Percentiles rank a stretch among this genome's conserved stretches.
Evolutionary conservation across 2,329 filamentous ascomycete species (phyloP).

Genomic region (Ophiocordyceps camponoti-rufipedis): DNA sequence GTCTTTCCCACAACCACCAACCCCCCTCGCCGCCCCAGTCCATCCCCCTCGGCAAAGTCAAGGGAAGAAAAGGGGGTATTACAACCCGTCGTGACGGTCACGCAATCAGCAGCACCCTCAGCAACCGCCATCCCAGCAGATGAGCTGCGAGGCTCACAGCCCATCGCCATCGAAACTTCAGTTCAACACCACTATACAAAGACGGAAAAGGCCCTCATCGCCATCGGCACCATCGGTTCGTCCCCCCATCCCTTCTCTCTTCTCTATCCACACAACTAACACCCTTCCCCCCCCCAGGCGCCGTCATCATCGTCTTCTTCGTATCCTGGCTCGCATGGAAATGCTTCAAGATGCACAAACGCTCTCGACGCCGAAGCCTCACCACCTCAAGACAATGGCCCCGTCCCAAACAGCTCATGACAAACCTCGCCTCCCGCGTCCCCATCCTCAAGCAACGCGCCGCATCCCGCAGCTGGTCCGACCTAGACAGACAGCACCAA

Average conservation of each 20-base stretch:
- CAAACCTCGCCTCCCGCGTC: conserved; percentile 9
- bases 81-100: neutral
- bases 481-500: conserved; percentile 12
- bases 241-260: neutral
- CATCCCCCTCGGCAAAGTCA: neutral
- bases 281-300: conserved; percentile 9
- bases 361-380: conserved; percentile 5
- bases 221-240: conserved; percentile 6
- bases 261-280: no score
- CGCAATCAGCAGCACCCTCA: neutral
- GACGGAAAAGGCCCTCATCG: conserved; percentile 6
- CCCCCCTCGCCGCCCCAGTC: neutral
- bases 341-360: conserved; percentile 4
- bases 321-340: conserved; percentile 25
- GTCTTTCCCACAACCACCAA: no score
- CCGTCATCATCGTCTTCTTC: conserved; percentile 25
- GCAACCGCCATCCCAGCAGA: neutral
- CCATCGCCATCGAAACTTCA: neutral
- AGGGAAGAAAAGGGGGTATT: conserved; percentile 2
- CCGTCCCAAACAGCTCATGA: conserved; percentile 2
- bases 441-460: conserved; percentile 17
- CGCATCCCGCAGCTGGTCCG: conserved; percentile 15
- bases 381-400: no score
- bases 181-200: neutral
- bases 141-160: neutral